phyloP scores from a whole-genome alignment of 2,329 filamentous ascomycete genomes.

The Penicillium sp. region DNA sequence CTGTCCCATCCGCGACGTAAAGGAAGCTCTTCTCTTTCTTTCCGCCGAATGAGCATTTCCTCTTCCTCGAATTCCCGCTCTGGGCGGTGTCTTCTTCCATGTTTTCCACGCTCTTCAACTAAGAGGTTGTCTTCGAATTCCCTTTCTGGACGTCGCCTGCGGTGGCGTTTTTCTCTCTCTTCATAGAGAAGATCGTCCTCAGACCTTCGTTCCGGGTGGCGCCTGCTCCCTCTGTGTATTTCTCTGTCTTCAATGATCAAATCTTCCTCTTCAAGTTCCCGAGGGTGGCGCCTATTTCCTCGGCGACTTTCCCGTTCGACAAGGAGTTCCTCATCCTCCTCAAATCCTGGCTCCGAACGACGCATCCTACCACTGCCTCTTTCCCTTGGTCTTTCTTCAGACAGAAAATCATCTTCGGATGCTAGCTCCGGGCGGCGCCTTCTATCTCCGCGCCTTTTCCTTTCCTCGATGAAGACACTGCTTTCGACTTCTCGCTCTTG shows the following conservation, averaged over 20 bases:
- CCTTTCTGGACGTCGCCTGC: background rate
- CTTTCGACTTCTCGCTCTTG: conserved; percentile 19
- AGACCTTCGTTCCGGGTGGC: conserved; percentile 19
- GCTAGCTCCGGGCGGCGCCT: conserved; percentile 11
- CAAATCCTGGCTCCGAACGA: conserved; percentile 18
- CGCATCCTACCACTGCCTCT: background rate
- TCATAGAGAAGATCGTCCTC: conserved; percentile 10
- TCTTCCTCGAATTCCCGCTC: conserved; percentile 27
- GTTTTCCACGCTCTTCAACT: background rate
- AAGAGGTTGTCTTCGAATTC: background rate
- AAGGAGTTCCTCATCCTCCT: conserved; percentile 3
- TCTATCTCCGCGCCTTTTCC: conserved; percentile 1
- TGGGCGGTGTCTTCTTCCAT: conserved; percentile 14
- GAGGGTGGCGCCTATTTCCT: background rate
- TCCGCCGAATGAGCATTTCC: conserved; percentile 16
- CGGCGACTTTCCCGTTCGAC: background rate
- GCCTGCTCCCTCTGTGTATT: conserved; percentile 7
- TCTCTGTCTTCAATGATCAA: conserved; percentile 1
- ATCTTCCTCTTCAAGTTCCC: background rate
- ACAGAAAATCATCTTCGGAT: conserved; percentile 25
- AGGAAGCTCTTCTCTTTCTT: conserved; percentile 9
- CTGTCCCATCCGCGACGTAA: conserved; percentile 8
- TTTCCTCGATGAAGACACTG: background rate
- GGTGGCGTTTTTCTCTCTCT: background rate
- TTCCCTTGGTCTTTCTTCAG: conserved; percentile 20